These are phyloP conservation scores for Elongisporangium anandrum DNA, from an alignment of 352 stramenopile genomes.

Conservation along the genomic window DNA sequence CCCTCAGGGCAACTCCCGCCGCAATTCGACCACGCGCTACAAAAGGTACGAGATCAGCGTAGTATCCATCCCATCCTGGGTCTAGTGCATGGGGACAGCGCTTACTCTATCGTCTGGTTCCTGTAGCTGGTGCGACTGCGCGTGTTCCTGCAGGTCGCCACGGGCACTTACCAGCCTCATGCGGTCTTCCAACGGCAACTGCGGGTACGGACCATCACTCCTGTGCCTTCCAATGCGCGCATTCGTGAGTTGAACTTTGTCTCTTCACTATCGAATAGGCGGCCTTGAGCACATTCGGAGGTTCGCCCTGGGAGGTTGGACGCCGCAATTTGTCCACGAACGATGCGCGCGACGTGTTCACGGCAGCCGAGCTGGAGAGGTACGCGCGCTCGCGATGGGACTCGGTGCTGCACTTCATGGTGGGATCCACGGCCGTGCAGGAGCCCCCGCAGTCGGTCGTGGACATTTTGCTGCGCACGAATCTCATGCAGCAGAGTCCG, in stretches of 20 bases:
- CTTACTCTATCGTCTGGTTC: background rate
- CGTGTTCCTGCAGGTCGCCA: conserved; percentile 38
- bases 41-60: conserved; percentile 15
- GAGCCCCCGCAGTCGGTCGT: conserved; percentile 62
- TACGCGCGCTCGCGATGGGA: conserved; percentile 64
- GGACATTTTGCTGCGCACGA: conserved; percentile 70
- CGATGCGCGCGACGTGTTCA: conserved; percentile 30
- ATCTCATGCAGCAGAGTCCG: conserved; percentile 58
- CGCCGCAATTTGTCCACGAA: conserved; percentile 38
- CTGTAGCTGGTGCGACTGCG: conserved; percentile 40
- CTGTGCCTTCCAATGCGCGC: background rate
- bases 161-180: conserved; percentile 41
- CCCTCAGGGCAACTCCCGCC: conserved; percentile 36
- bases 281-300: conserved; percentile 63
- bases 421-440: conserved; percentile 60
- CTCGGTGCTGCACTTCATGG: conserved; percentile 75
- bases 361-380: conserved; percentile 44
- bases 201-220: conserved; percentile 21
- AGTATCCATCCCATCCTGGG: background rate
- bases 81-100: background rate
- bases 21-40: conserved; percentile 45
- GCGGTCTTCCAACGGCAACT: conserved; percentile 60
- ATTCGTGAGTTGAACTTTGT: conserved; percentile 1
- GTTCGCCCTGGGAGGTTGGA: conserved; percentile 69
- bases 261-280: conserved; percentile 18